Evolutionary conservation across 1,284 basidiomycete species (phyloP).

Genomic region (Stygiomarasmius scandens): DNA sequence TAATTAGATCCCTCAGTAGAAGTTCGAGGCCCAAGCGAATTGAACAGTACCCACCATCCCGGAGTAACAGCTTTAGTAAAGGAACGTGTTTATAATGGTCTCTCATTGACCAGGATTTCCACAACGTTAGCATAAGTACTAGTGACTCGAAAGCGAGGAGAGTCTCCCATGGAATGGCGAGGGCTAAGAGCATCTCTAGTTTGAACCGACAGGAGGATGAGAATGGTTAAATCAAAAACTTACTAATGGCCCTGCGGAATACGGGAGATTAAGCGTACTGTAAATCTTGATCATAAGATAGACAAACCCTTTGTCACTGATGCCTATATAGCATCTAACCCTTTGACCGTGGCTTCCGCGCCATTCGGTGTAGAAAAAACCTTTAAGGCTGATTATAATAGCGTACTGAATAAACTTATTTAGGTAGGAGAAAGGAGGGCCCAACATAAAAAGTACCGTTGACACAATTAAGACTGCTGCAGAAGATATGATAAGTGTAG

Average conservation of each 20-base stretch:
- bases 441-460: neutral
- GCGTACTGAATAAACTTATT: no score
- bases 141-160: conserved; percentile 22
- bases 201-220: no score
- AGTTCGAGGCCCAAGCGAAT: no score
- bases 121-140: conserved; percentile 20
- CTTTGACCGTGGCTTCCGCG: neutral
- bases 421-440: neutral
- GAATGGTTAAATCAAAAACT: neutral
- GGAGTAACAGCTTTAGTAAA: conserved; percentile 11
- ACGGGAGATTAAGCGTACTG: no score
- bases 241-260: neutral
- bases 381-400: conserved; percentile 6
- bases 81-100: conserved; percentile 1
- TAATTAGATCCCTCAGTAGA: no score
- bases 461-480: neutral
- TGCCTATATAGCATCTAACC: neutral
- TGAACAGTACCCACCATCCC: conserved; percentile 9
- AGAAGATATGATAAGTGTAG: conserved; percentile 9
- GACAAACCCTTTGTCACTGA: neutral
- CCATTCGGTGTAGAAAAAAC: neutral
- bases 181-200: neutral
- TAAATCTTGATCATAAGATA: no score
- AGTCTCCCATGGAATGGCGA: conserved; percentile 14
- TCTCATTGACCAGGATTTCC: neutral